A percentile compares a stretch with the other conserved stretches of the same genome.
These are phyloP conservation scores for Barnettozyma californica DNA, from an alignment of 805 yeast genomes.

Conservation along the genomic window DNA sequence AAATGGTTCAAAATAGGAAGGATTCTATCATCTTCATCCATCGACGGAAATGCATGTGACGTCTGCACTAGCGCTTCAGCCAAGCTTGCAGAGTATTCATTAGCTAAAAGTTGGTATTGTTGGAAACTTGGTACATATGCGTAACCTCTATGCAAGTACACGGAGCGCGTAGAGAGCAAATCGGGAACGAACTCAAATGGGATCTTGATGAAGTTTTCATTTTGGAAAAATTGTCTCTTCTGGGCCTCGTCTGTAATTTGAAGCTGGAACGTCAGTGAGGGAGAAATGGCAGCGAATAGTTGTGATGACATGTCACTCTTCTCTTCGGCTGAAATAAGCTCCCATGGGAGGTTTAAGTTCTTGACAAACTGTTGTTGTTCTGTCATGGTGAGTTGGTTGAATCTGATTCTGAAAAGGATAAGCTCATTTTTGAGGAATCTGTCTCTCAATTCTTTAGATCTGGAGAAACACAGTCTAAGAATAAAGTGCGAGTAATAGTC, in stretches of 20 bases:
- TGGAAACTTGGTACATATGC: slow-evolving; percentile 83
- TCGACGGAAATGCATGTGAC: slow-evolving; percentile 69
- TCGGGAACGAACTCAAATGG: slow-evolving; percentile 85
- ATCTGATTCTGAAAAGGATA: slow-evolving; percentile 68
- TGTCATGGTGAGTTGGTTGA: slow-evolving; percentile 48
- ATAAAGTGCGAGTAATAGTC: slow-evolving; percentile 93
- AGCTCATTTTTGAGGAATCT: slow-evolving; percentile 78
- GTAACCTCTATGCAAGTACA: slow-evolving; percentile 59
- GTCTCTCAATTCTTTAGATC: slow-evolving; percentile 74
- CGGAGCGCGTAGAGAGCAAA: slow-evolving; percentile 66
- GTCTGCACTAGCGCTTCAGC: slow-evolving; percentile 53
- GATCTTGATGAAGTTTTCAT: slow-evolving; percentile 71
- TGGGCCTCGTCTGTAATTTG: slow-evolving; percentile 39
- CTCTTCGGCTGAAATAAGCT: slow-evolving; percentile 59
- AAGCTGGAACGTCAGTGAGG: slow-evolving; percentile 29
- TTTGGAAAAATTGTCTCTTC: slow-evolving; percentile 42
- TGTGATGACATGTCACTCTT: slow-evolving; percentile 42
- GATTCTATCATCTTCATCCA: slow-evolving; percentile 89
- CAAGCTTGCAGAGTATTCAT: slow-evolving; percentile 53
- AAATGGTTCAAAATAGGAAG: slow-evolving; percentile 79
- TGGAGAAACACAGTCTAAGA: slow-evolving; percentile 82
- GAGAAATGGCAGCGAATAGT: slow-evolving; percentile 51
- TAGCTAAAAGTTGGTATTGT: slow-evolving; percentile 64
- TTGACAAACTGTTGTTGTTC: slow-evolving; percentile 74
- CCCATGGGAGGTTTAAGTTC: slow-evolving; percentile 65